phyloP scores from a whole-genome alignment of 2,329 filamentous ascomycete genomes.

The Botrytis porri region DNA sequence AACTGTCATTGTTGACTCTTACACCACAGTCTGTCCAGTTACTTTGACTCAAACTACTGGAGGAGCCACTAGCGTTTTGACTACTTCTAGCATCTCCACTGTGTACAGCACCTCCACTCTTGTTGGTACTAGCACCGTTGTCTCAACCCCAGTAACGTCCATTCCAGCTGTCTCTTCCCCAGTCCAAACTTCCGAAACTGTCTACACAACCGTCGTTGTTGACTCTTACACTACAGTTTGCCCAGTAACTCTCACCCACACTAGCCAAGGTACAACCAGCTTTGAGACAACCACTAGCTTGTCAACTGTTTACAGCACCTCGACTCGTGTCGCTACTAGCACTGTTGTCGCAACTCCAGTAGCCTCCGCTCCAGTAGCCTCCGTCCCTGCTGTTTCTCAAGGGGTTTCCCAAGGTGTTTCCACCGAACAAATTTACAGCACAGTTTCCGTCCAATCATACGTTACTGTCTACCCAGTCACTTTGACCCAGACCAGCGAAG shows the following conservation, averaged over 20 bases:
- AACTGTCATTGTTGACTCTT: not conserved
- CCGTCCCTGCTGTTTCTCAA: not conserved
- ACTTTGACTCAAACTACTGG: not conserved
- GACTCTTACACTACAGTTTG: conserved; percentile 1
- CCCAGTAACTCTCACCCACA: conserved; percentile 5
- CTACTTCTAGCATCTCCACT: not conserved
- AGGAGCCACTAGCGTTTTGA: not conserved
- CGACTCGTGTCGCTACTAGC: not conserved
- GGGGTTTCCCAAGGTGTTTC: not conserved
- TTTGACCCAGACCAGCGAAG: not conserved
- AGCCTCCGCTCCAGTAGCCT: not conserved
- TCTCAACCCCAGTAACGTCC: not conserved
- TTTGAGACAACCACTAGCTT: not conserved
- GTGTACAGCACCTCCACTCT: not conserved
- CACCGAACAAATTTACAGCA: not conserved
- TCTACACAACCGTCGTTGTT: not conserved
- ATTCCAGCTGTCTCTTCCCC: not conserved
- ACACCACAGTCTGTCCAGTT: conserved; percentile 3
- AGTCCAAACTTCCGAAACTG: not conserved
- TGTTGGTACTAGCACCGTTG: not conserved
- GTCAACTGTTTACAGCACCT: not conserved
- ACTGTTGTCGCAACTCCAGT: not conserved
- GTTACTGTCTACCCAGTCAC: not conserved
- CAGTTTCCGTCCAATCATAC: not conserved
- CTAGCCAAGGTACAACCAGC: not conserved